A percentile compares a stretch with the other conserved stretches of the same genome.
These are phyloP conservation scores for Phytophthora cactorum DNA, from an alignment of 352 stramenopile species.

Conservation along the genomic window DNA sequence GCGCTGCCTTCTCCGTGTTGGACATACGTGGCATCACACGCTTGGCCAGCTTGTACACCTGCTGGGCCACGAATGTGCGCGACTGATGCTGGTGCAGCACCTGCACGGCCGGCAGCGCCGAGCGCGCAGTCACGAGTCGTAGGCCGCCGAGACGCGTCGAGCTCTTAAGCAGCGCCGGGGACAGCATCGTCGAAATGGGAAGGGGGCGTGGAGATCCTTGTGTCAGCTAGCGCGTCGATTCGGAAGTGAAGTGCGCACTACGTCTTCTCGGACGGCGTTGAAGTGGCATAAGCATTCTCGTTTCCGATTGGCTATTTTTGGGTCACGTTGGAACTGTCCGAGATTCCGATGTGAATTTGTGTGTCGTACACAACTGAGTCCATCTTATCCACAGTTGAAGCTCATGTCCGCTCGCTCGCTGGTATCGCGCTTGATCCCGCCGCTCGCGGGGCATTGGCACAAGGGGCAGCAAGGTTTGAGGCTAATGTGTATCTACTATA, in stretches of 20 bases:
- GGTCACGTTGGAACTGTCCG: slow-evolving; percentile 18
- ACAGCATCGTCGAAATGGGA: slow-evolving; percentile 31
- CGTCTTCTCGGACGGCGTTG: slow-evolving; percentile 10
- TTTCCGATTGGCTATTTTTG: slow-evolving; percentile 10
- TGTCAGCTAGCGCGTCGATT: slow-evolving; percentile 29
- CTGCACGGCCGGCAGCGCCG: slow-evolving; percentile 57
- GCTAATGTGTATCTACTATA: not conserved
- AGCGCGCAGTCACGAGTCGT: slow-evolving; percentile 33
- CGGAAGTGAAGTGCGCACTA: slow-evolving; percentile 20
- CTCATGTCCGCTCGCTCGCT: slow-evolving; percentile 22
- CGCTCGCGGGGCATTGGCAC: slow-evolving; percentile 63
- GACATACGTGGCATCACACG: slow-evolving; percentile 96
- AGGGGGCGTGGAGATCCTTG: slow-evolving; percentile 2
- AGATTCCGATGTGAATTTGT: slow-evolving; percentile 19
- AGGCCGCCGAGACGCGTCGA: slow-evolving; percentile 31
- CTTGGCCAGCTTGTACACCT: slow-evolving; percentile 94
- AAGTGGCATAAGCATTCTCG: slow-evolving; percentile 19
- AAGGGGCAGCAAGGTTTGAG: slow-evolving; percentile 79
- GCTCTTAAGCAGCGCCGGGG: slow-evolving; percentile 43
- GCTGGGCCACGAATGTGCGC: slow-evolving; percentile 85
- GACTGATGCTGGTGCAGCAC: slow-evolving; percentile 67
- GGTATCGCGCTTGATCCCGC: slow-evolving; percentile 64
- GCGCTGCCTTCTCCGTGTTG: slow-evolving; percentile 95
- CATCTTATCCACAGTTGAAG: slow-evolving; percentile 2
- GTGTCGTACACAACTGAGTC: not conserved